These are phyloP conservation scores for Hanseniaspora uvarum DNA, from an alignment of 1,139 yeast genomes.

Conservation along the genomic window DNA sequence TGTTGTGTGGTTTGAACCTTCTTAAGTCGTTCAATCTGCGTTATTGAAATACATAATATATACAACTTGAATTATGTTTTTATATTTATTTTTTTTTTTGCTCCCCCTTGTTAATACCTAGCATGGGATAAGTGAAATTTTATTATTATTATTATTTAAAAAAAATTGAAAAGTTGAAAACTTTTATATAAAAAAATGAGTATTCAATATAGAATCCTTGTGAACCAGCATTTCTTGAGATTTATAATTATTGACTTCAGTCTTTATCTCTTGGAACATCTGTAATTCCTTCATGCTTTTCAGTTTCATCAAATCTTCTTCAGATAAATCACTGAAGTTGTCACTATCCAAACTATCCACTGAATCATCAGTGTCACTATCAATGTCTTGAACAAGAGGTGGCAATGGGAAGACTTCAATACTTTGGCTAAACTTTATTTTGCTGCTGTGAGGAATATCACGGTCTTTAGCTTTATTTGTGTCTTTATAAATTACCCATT, in stretches of 20 bases:
- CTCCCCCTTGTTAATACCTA: no score
- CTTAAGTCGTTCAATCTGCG: neutral
- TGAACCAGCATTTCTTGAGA: constrained; percentile 29
- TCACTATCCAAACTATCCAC: constrained; percentile 1
- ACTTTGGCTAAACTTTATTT: neutral
- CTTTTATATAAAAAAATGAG: constrained; percentile 25
- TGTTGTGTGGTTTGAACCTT: neutral
- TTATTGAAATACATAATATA: no score
- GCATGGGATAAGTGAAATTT: neutral
- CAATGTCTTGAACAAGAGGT: constrained; percentile 39
- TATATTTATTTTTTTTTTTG: no score
- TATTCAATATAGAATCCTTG: constrained; percentile 25
- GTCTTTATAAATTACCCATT: constrained; percentile 11
- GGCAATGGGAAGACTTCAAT: constrained; percentile 10
- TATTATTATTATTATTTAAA: no score
- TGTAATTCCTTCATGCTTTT: constrained; percentile 14
- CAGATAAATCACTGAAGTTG: neutral
- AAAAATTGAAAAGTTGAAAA: neutral
- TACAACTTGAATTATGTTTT: no score
- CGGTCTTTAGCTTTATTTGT: neutral
- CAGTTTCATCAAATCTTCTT: constrained; percentile 1
- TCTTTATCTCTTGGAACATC: constrained; percentile 16
- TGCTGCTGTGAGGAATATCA: neutral
- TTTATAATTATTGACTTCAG: constrained; percentile 26
- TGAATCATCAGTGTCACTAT: constrained; percentile 26